Percentiles rank a stretch among this genome's conserved stretches.
Evolutionary conservation across 805 yeast species (phyloP).

Genomic region (Grigorovia transvaalensis): DNA sequence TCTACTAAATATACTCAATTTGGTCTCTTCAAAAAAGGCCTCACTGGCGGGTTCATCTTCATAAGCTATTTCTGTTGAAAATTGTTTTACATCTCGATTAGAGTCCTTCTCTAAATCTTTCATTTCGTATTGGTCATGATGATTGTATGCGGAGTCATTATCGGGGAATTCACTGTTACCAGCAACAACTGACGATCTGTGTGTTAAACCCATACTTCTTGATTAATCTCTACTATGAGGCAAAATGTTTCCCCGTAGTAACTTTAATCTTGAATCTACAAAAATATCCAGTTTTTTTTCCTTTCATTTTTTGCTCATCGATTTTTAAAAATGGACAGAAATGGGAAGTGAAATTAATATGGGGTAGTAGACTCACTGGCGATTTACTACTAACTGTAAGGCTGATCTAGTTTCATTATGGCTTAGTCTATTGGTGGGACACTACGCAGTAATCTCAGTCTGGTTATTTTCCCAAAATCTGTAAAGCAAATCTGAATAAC

Average conservation of each 20-base stretch:
- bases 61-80: slow-evolving; percentile 1
- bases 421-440: neutral
- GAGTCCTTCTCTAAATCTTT: slow-evolving; percentile 5
- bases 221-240: too few relatives aligned
- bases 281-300: neutral
- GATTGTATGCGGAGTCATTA: neutral
- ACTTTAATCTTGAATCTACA: neutral
- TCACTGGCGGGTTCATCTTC: slow-evolving; percentile 5
- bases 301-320: neutral
- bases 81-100: slow-evolving; percentile 4
- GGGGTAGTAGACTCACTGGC: too few relatives aligned
- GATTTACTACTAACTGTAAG: too few relatives aligned
- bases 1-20: slow-evolving; percentile 13
- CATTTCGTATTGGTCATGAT: slow-evolving; percentile 2
- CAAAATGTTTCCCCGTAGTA: neutral
- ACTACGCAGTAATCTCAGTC: neutral
- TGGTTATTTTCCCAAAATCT: slow-evolving; percentile 46
- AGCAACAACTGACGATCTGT: slow-evolving; percentile 5
- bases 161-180: slow-evolving; percentile 2
- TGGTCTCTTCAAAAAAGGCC: slow-evolving; percentile 8
- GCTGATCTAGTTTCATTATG: too few relatives aligned
- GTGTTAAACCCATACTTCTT: slow-evolving; percentile 4
- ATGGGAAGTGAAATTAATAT: too few relatives aligned
- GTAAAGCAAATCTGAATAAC: slow-evolving; percentile 76
- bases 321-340: too few relatives aligned